Conservation (phyloP, 2,329 filamentous ascomycete species). For the Clarireedia paspali region DNA sequence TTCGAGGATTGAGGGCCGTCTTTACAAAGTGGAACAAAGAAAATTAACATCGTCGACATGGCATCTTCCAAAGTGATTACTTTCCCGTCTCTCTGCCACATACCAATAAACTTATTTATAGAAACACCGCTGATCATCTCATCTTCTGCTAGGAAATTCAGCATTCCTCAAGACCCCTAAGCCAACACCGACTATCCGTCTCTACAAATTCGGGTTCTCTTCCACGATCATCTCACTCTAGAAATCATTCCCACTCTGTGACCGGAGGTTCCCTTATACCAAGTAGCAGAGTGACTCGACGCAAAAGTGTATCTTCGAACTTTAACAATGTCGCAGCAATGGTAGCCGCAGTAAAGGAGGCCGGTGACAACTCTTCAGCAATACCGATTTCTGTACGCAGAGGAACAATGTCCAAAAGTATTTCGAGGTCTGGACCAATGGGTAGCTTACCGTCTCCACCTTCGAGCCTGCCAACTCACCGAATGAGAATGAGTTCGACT, state of each 20-base stretch:
- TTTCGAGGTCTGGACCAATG: constrained; percentile 44
- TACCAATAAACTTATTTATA: constrained; percentile 25
- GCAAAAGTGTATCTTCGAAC: constrained; percentile 85
- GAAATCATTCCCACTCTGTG: constrained; percentile 75
- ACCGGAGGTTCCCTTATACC: constrained; percentile 70
- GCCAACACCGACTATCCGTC: constrained; percentile 53
- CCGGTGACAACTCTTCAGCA: constrained; percentile 47
- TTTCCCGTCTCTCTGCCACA: constrained; percentile 21
- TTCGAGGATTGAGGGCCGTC: constrained; percentile 30
- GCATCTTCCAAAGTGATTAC: constrained; percentile 53
- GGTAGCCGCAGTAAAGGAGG: constrained; percentile 63
- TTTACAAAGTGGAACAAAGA: constrained; percentile 14
- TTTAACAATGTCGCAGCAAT: constrained; percentile 68
- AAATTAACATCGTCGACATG: constrained; percentile 38
- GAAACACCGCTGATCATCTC: constrained; percentile 24
- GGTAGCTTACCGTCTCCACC: constrained; percentile 57
- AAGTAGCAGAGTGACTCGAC: constrained; percentile 78
- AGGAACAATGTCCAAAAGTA: constrained; percentile 60
- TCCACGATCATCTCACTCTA: constrained; percentile 37
- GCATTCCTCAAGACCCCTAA: constrained; percentile 59
- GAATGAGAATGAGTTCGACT: constrained; percentile 39
- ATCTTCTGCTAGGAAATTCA: constrained; percentile 49
- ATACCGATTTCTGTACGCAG: constrained; percentile 57
- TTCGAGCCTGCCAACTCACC: constrained; percentile 56
- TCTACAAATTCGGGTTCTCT: constrained; percentile 50